Percentiles rank a stretch among this genome's conserved stretches.
phyloP scores from a whole-genome alignment of 2,329 filamentous ascomycete genomes.

The Dryadomyces sulphureus region DNA sequence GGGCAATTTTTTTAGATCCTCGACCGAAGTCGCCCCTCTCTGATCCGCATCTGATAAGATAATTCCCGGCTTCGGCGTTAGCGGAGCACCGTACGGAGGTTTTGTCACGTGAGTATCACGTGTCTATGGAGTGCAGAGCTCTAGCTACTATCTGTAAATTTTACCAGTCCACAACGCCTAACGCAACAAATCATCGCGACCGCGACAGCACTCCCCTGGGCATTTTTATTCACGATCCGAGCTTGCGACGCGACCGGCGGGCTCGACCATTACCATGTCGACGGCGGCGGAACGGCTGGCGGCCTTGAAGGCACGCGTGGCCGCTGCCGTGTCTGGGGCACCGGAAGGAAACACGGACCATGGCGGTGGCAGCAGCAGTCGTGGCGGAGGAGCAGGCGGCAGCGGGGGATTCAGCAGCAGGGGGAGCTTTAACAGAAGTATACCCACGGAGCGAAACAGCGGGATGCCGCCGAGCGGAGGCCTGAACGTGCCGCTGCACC shows the following conservation, averaged over 20 bases:
- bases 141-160: too few species aligned
- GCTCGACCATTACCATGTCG: background rate
- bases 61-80: conserved; percentile 1
- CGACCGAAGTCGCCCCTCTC: too few species aligned
- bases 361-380: conserved; percentile 19
- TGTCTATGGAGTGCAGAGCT: too few species aligned
- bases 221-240: background rate
- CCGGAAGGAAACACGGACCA: background rate
- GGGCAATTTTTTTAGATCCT: background rate
- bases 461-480: conserved; percentile 33
- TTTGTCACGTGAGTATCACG: background rate
- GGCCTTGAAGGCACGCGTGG: conserved; percentile 65
- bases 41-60: conserved; percentile 3
- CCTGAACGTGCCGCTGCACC: conserved; percentile 62
- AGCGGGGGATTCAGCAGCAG: conserved; percentile 36
- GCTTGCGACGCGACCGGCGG: background rate
- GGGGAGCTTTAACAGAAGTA: conserved; percentile 1
- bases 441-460: too few species aligned
- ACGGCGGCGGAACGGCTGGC: conserved; percentile 50
- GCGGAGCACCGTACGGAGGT: background rate
- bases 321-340: conserved; percentile 44
- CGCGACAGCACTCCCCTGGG: too few species aligned
- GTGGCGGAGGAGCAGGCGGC: conserved; percentile 25
- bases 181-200: too few species aligned
- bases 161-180: too few species aligned